phyloP scores from a whole-genome alignment of 371 early-diverging fungal genomes.

The Syncephalis plumigaleata region DNA sequence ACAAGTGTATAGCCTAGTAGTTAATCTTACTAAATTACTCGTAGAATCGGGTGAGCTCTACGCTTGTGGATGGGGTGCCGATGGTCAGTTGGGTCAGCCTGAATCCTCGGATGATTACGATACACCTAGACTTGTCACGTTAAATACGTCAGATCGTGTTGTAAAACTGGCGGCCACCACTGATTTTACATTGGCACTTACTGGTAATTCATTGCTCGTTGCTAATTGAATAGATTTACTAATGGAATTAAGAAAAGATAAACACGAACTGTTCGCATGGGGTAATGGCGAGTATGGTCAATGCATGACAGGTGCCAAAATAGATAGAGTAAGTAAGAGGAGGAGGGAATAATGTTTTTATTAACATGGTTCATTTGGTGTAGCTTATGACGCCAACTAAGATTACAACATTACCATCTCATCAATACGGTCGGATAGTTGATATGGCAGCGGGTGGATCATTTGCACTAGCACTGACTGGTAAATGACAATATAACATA shows the following conservation, averaged over 20 bases:
- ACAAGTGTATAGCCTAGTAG: neutral
- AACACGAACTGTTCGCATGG: slow-evolving; percentile 47
- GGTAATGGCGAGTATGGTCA: slow-evolving; percentile 76
- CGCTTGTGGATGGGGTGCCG: slow-evolving; percentile 70
- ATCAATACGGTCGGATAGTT: slow-evolving; percentile 13
- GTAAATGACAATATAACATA: slow-evolving; percentile 1
- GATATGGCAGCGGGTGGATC: slow-evolving; percentile 60
- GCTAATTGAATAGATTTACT: neutral
- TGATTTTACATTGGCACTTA: slow-evolving; percentile 48
- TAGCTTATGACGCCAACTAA: too few relatives aligned
- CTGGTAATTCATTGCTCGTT: slow-evolving; percentile 9
- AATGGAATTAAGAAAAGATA: slow-evolving; percentile 8
- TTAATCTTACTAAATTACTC: neutral
- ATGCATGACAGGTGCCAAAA: slow-evolving; percentile 44
- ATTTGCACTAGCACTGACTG: slow-evolving; percentile 40
- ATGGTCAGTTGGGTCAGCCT: slow-evolving; percentile 60
- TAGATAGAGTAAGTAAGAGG: slow-evolving; percentile 32
- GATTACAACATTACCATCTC: slow-evolving; percentile 29
- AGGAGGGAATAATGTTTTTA: too few relatives aligned
- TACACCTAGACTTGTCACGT: slow-evolving; percentile 23
- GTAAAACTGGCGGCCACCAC: slow-evolving; percentile 39
- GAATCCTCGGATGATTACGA: slow-evolving; percentile 19
- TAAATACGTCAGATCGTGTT: slow-evolving; percentile 14
- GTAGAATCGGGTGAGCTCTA: slow-evolving; percentile 24
- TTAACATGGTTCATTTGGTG: too few relatives aligned